Evolutionary conservation across 2,329 filamentous ascomycete genomes (phyloP), one percentile per base, ranked within the genome.

Genomic region (Trichoderma aggressivum): DNA sequence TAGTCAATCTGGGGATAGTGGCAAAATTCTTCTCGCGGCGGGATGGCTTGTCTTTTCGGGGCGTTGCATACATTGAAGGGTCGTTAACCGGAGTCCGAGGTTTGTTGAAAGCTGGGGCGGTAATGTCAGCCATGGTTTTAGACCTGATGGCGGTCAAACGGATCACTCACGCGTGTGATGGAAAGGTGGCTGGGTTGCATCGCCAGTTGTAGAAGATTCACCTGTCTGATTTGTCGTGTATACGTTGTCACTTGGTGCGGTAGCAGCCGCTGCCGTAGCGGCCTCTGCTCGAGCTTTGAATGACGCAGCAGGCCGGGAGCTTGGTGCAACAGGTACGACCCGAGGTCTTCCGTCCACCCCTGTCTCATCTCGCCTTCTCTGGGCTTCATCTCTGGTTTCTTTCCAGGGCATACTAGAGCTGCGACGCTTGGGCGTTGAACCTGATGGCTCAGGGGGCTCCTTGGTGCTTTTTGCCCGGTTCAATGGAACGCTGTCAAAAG

Each of bases 401-500:
- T 75, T 76, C 76, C 34, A 43, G 18, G 79, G 79, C 36, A 77
- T 73, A 72, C 78, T 80, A 10, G 78, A 77, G 43, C 79, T 81
- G 28, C 79, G 79, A 67, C 79, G 75, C 59, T 76, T 76, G 14
- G 73, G 71, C 24, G 71, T 72, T 39, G 76, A 75, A 24, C 66
- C 73, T 8, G 77, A 74, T 2, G 76, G 70, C 68, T 75, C 71
- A 67, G 70, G 70, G 53, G 77, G 69, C 43, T 73, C 77, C 26
- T 77, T 82, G 21, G 82, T 82, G 77, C 85, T 87, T 72, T 81
- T 83, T 5, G 84, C 80, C n/a, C 85, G 81, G 61, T 80, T 79
- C n/a, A 86, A 70, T 11, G 81, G 76, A 7, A 77, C 79, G 2
- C 82, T 84, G 58, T 88, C 87, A 71, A 88, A 89, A 0, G 87